Base-by-base conservation (phyloP, 257 asterid genomes). In the Fraxinus pennsylvanica region DNA sequence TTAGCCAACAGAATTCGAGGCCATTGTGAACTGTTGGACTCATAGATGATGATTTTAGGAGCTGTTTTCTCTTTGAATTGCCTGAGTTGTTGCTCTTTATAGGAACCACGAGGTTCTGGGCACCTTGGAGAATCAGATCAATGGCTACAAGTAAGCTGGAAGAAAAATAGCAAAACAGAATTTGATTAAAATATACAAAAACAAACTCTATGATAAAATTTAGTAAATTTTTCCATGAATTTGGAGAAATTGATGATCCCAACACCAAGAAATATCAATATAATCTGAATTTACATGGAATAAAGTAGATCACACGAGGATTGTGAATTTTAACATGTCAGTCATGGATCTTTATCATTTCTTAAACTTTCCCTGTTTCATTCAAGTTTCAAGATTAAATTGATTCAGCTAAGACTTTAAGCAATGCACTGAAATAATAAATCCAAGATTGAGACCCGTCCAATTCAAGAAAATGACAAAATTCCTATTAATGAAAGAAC, bases 1-100 rank as follows among this genome's bases (percentile, higher is more conserved):
- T 90, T 73, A 93, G 52, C 97, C 97, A 93, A 74, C 98, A 93
- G 83, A 90, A 93, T 82, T 93, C 89, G 5, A 77, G 86, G 79
- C 94, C 98, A 67, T 85, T 83, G 88, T 91, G 97, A 65, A 61
- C 69, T 4, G 94, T 87, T 35, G 87, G 65, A 54, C 65, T 54
- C 9, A 6, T 54, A 19, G n/a, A 63, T n/a, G 87, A 39, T 41
- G 87, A 72, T 79, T 88, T 84, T 50, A 81, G 91, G 66, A 84
- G 78, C 2, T 78, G 85, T 79, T 90, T 92, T 63, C 97, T 83
- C 63, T 79, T 86, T 7, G 92, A 76, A 61, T 71, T 80, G 74
- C 65, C 65, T 1, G 65, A 15, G 27, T 54, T 5, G 27, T 54
- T 54, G 25, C 73, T 79, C 73, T 85, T 80, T 79, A 85, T 82